Evolutionary conservation across 805 yeast species (phyloP).

Genomic region (Hanseniaspora singularis): DNA sequence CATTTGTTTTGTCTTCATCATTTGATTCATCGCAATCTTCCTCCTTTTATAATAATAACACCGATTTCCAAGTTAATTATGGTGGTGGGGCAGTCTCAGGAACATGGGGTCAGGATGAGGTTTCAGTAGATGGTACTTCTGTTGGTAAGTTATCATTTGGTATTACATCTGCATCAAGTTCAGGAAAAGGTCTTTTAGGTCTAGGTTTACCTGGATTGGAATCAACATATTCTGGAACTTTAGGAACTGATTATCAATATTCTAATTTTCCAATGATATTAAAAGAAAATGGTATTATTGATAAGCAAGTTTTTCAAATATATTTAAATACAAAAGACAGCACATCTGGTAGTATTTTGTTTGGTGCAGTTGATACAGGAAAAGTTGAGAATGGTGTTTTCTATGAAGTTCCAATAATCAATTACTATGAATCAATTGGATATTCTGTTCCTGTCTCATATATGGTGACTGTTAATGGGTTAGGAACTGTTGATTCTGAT

Average conservation of each 20-base stretch:
- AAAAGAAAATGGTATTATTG: constrained; percentile 45
- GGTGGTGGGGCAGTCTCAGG: constrained; percentile 39
- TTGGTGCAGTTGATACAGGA: constrained; percentile 61
- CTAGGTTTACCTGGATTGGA: constrained; percentile 63
- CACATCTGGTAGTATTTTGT: constrained; percentile 43
- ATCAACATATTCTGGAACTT: constrained; percentile 37
- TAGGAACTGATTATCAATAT: constrained; percentile 34
- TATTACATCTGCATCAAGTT: constrained; percentile 53
- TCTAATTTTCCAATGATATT: constrained; percentile 55
- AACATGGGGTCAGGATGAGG: constrained; percentile 41
- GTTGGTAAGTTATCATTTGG: constrained; percentile 54
- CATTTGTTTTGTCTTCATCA: constrained; percentile 33
- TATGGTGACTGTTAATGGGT: constrained; percentile 26
- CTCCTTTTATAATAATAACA: constrained; percentile 23
- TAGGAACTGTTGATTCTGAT: constrained; percentile 16
- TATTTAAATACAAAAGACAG: constrained; percentile 39
- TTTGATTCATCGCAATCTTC: constrained; percentile 22
- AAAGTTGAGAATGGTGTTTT: constrained; percentile 43
- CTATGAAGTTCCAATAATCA: constrained; percentile 41
- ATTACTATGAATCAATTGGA: constrained; percentile 23
- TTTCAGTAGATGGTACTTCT: constrained; percentile 41
- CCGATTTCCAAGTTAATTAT: constrained; percentile 38
- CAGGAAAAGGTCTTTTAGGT: constrained; percentile 59
- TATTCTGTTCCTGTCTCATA: constrained; percentile 19
- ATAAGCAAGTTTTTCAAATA: constrained; percentile 48